Percentiles rank a stretch among this genome's conserved stretches.
Evolutionary conservation across 345 rosid genomes (phyloP).

Genomic region (Eucalyptus grandis): DNA sequence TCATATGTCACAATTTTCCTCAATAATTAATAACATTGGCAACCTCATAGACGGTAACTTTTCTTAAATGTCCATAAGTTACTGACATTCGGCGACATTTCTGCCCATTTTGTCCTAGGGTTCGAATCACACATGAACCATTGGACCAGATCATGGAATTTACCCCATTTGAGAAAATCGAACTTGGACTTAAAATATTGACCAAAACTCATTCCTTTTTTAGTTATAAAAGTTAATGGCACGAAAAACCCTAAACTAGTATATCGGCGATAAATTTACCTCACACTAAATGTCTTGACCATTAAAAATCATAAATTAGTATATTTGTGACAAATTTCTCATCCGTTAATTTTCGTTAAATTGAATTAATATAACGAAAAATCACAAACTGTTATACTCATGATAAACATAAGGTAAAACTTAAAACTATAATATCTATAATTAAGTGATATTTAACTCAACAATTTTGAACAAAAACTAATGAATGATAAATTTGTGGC

Average conservation of each 20-base stretch:
- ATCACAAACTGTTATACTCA: fast-evolving
- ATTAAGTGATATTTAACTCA: no score
- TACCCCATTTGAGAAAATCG: background rate
- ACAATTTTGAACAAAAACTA: no score
- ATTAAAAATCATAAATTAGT: no score
- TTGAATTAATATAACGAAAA: no score
- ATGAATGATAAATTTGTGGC: fast-evolving
- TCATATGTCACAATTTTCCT: background rate
- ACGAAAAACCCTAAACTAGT: fast-evolving
- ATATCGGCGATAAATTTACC: fast-evolving
- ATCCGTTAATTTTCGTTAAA: no score
- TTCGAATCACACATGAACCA: background rate
- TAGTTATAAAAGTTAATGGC: no score
- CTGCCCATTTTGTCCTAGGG: background rate
- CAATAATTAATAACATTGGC: background rate
- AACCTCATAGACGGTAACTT: background rate
- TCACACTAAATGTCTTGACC: no score
- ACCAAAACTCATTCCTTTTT: background rate
- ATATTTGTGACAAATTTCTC: no score
- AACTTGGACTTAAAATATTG: background rate
- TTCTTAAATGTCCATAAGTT: background rate
- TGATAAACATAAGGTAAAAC: no score
- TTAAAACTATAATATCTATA: no score
- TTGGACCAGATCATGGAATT: background rate
- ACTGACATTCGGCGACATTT: background rate